These are phyloP conservation scores for Excoecaria cochinchinensis DNA, from an alignment of 345 rosid genomes.

Conservation along the genomic window DNA sequence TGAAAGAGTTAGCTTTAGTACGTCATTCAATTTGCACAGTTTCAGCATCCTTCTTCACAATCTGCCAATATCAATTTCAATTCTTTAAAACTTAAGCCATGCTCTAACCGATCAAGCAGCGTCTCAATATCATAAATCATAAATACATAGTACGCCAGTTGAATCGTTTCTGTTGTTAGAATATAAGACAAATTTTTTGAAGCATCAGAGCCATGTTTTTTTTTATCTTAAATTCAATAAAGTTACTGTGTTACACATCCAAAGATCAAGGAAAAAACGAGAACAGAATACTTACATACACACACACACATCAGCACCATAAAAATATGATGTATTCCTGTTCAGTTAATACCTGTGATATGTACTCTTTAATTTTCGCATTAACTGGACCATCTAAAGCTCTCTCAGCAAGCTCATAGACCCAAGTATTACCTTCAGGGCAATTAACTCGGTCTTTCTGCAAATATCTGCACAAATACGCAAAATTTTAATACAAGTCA, in stretches of 20 bases:
- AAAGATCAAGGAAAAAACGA: too few species aligned
- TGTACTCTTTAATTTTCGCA: slow-evolving; percentile 63
- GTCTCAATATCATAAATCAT: background rate
- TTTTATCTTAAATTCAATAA: too few species aligned
- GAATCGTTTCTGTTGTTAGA: too few species aligned
- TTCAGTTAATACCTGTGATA: slow-evolving; percentile 56
- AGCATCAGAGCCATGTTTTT: too few species aligned
- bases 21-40: slow-evolving; percentile 39
- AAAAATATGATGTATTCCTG: too few species aligned
- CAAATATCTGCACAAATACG: slow-evolving; percentile 49
- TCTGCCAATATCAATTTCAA: slow-evolving; percentile 36
- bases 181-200: too few species aligned
- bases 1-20: background rate
- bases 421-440: slow-evolving; percentile 71
- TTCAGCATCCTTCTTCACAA: slow-evolving; percentile 53
- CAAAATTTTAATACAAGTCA: background rate
- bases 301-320: too few species aligned
- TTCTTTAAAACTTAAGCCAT: background rate
- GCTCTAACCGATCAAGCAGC: background rate
- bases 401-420: slow-evolving; percentile 92
- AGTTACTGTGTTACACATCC: too few species aligned
- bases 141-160: too few species aligned
- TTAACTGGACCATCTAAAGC: slow-evolving; percentile 64
- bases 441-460: slow-evolving; percentile 81
- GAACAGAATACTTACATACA: too few species aligned